Conservation (phyloP, 2,329 filamentous ascomycete genomes). For the Diaporthe citriasiana region DNA sequence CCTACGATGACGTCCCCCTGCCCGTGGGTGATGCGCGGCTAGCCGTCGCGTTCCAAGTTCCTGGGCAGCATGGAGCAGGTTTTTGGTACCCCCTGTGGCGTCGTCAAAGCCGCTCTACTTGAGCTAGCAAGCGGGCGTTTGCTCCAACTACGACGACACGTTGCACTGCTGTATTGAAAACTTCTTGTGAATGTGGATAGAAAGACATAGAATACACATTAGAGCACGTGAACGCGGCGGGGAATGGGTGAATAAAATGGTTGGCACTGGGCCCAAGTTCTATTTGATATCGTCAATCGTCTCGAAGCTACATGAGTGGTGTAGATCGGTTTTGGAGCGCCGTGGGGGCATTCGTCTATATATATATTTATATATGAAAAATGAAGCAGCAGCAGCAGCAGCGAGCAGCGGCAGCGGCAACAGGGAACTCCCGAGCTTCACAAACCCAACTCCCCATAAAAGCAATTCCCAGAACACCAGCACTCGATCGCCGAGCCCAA, state of each 20-base stretch:
- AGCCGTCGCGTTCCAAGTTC: constrained; percentile 35
- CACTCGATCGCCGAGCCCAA: constrained; percentile 36
- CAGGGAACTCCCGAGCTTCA: constrained; percentile 16
- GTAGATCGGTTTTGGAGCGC: constrained; percentile 34
- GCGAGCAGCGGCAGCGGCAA: background rate
- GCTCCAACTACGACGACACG: background rate
- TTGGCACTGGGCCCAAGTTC: constrained; percentile 22
- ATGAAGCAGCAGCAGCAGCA: background rate
- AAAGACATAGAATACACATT: background rate
- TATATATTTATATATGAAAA: constrained; percentile 34
- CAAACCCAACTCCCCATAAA: constrained; percentile 16
- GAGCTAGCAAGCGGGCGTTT: constrained; percentile 5
- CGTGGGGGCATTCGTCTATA: constrained; percentile 42
- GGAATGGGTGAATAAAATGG: background rate
- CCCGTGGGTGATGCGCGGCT: constrained; percentile 15
- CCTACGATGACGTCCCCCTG: constrained; percentile 34
- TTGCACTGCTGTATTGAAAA: background rate
- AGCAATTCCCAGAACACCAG: constrained; percentile 37
- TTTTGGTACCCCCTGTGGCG: constrained; percentile 8
- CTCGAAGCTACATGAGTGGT: constrained; percentile 34
- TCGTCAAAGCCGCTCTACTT: background rate
- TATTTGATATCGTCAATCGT: constrained; percentile 40
- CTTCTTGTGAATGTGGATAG: background rate
- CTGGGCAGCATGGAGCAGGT: constrained; percentile 31
- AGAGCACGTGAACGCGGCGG: background rate